These are phyloP conservation scores for Mycocalia duriaeana DNA, from an alignment of 1,284 basidiomycete species.

Conservation along the genomic window DNA sequence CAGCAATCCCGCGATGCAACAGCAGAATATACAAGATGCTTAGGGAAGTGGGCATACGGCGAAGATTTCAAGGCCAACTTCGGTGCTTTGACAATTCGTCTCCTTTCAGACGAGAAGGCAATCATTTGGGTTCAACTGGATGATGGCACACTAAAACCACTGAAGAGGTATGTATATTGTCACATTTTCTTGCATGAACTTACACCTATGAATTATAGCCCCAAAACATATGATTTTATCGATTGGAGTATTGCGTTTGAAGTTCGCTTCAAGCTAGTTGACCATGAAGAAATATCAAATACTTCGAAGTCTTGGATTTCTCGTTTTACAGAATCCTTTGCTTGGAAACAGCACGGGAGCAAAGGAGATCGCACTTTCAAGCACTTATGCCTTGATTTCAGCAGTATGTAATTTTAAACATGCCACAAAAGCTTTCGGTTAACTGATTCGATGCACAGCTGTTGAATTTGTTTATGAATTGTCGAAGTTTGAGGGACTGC, in stretches of 20 bases:
- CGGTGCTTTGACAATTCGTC: conserved; percentile 2
- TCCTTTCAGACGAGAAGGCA: conserved; percentile 4
- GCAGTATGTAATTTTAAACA: conserved; percentile 1
- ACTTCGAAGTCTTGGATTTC: conserved; percentile 3
- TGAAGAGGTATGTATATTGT: conserved; percentile 2
- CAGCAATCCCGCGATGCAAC: conserved; percentile 1
- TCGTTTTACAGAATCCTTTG: conserved; percentile 4
- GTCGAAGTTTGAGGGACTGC: conserved; percentile 6
- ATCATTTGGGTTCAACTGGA: conserved; percentile 6
- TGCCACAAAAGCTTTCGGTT: too few species aligned
- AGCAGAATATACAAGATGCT: background rate
- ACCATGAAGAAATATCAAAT: background rate
- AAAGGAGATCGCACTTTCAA: conserved; percentile 1
- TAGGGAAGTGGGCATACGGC: conserved; percentile 3
- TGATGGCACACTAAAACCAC: conserved; percentile 3
- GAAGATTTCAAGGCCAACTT: conserved; percentile 5
- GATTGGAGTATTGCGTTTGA: conserved; percentile 8
- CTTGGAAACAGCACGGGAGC: conserved; percentile 5
- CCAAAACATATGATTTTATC: background rate
- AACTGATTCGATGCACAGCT: too few species aligned
- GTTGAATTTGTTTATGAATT: conserved; percentile 5
- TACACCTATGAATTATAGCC: conserved; percentile 1
- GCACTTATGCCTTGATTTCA: conserved; percentile 5
- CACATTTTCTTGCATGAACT: background rate
- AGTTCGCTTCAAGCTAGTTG: background rate